These are phyloP conservation scores for Fusarium sp. DNA, from an alignment of 2,329 filamentous ascomycete species.

Conservation along the genomic window DNA sequence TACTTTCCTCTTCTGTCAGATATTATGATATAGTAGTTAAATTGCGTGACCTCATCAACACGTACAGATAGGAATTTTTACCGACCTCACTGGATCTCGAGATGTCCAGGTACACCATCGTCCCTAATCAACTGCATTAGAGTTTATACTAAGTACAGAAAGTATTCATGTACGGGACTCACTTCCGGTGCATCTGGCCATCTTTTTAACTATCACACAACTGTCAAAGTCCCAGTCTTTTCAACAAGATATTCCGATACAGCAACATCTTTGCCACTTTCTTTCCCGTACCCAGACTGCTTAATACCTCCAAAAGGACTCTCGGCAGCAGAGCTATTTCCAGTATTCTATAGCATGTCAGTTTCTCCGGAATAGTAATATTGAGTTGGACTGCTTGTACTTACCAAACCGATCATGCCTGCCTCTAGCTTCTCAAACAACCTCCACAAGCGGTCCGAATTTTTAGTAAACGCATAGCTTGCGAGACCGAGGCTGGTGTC, in stretches of 20 bases:
- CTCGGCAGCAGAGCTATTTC: background rate
- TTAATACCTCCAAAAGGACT: background rate
- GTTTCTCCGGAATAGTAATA: background rate
- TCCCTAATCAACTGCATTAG: accelerated
- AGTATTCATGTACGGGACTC: background rate
- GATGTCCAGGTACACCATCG: accelerated
- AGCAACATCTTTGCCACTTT: background rate
- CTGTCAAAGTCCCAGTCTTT: background rate
- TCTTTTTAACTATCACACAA: background rate
- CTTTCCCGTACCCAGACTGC: background rate
- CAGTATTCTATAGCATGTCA: background rate
- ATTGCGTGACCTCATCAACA: too few relatives aligned
- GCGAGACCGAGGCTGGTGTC: background rate
- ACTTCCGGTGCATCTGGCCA: too few relatives aligned
- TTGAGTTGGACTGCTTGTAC: background rate
- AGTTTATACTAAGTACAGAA: background rate
- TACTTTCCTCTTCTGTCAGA: too few relatives aligned
- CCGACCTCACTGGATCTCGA: background rate
- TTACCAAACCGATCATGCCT: background rate
- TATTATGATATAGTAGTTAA: too few relatives aligned
- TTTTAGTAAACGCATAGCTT: background rate
- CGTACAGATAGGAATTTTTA: accelerated
- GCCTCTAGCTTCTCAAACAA: background rate
- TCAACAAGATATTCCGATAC: background rate
- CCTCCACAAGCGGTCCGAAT: background rate